Evolutionary conservation across 2,329 filamentous ascomycete genomes (phyloP), one percentile per base, ranked within the genome.

Genomic region (Colletotrichum karsti): DNA sequence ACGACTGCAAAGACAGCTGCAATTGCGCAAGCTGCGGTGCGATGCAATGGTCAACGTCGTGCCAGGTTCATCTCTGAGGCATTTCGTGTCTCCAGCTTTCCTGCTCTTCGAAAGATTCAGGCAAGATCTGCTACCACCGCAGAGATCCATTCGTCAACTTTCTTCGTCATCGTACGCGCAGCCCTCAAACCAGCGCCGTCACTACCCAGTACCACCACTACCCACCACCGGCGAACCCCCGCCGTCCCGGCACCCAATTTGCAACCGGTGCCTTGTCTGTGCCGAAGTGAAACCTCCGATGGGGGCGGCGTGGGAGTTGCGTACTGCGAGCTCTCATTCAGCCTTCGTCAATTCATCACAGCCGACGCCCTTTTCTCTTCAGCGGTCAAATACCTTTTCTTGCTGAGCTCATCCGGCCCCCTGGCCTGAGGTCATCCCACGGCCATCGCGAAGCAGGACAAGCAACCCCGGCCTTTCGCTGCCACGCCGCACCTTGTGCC

Each of bases 251-350:
- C 61, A 68, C 46, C 53, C 44, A 48, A 50, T 58, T 60, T 59
- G 65, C 65, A 64, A 44, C 60, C 53, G 60, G 53, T 64, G 60
- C 60, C 53, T 64, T 67, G 39, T 53, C 60, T 64, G 53, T 68
- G 46, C 65, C 65, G 65, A 65, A 59, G 44, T 68, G 65, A 68
- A 68, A 64, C 65, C 65, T 68, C 65, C 65, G 65, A 68, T 22
- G 60, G 20, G n/a, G 22, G 46, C 54, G 61, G 60, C 20, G 20
- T 46, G 46, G 22, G 44, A 54, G 18, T 30, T 20, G 20, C 20
- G 26, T 12, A 62, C 48, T 35, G 22, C 30, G 48, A 54, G 39
- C 65, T 44, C 33, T 39, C 41, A n/a, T 20, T 30, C 35, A 41
- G 24, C 26, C 18, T 53, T 24, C 28, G 22, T 26, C 26, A 24